These are phyloP conservation scores for Testicularia cyperi DNA, from an alignment of 1,284 basidiomycete genomes.

Conservation along the genomic window DNA sequence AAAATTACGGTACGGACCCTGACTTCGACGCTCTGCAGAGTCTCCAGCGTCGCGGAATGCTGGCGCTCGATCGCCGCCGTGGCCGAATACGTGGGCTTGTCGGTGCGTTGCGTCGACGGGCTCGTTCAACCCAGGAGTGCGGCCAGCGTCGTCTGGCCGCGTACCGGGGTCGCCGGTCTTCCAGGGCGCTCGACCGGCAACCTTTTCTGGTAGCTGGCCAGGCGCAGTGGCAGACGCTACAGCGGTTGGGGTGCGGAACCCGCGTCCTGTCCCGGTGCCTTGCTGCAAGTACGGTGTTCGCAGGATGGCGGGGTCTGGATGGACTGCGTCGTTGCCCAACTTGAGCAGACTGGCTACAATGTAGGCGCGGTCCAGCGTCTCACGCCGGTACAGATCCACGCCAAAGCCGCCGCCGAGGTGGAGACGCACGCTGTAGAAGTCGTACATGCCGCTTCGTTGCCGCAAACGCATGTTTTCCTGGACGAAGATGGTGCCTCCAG, in stretches of 20 bases:
- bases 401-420: conserved; percentile 49
- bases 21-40: no score
- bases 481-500: conserved; percentile 45
- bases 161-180: no score
- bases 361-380: conserved; percentile 45
- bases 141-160: no score
- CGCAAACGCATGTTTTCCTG: conserved; percentile 44
- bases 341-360: conserved; percentile 47
- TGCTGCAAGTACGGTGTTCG: conserved; percentile 27
- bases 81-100: no score
- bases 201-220: no score
- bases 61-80: no score
- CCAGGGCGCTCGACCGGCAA: no score
- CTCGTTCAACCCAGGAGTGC: no score
- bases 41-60: no score
- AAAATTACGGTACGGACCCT: no score
- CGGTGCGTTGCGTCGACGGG: no score
- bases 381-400: conserved; percentile 40
- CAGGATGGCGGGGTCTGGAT: conserved; percentile 30
- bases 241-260: conserved; percentile 21
- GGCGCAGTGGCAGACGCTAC: no score
- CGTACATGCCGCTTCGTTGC: conserved; percentile 37
- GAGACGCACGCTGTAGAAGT: conserved; percentile 42
- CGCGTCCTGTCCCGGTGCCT: conserved; percentile 6
- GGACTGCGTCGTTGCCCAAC: conserved; percentile 42